Evolutionary conservation across 1,139 yeast species (phyloP), one percentile per base, ranked within the genome.

Genomic region (Debaryomycetaceae sp.): DNA sequence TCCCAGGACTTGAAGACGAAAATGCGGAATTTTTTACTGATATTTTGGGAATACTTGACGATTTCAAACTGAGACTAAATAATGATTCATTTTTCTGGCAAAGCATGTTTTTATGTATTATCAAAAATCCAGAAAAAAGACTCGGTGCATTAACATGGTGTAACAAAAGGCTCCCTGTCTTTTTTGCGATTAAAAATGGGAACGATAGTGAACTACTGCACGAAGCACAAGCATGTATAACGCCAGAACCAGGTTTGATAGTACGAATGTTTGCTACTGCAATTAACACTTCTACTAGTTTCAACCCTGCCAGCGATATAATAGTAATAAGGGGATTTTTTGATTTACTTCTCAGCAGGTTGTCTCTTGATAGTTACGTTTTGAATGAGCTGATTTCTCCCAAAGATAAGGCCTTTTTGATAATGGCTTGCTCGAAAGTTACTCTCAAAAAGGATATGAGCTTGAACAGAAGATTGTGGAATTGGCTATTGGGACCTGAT

Each of bases 1-100:
- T 92, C 9, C 89, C 96, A 0, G 96, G 96, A 0, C 73, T 94
- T 36, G 98, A 92, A 50, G 98, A 92, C 51, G 96, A 89, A 49
- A 79, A 88, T 35, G 82, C 92, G 16, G 98, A 92, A 54, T 80
- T 83, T 28, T 91, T 85, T 55, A 71, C 69, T 13, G 77, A 81
- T 4, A 76, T 81, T 1, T 50, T 88, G 41, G 65, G 66, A 1
- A 57, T 91, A 32, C 66, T 92, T 39, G 91, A 83, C 39, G 59
- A 65, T 2, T 71, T 89, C 51, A 79, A 81, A 49, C 50, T 47
- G n/a, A 78, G 78, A 37, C 58, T 88, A 26, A 67, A 69, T 32
- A 83, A 88, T 53, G 89, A 87, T 52, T 59, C 81, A 1, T 80
- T 84, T 49, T 92, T 91, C 59, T 92, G 98, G 98, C 92, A 82